Evolutionary conservation across 2,329 filamentous ascomycete genomes (phyloP).

Genomic region (Podosphaera aphanis): DNA sequence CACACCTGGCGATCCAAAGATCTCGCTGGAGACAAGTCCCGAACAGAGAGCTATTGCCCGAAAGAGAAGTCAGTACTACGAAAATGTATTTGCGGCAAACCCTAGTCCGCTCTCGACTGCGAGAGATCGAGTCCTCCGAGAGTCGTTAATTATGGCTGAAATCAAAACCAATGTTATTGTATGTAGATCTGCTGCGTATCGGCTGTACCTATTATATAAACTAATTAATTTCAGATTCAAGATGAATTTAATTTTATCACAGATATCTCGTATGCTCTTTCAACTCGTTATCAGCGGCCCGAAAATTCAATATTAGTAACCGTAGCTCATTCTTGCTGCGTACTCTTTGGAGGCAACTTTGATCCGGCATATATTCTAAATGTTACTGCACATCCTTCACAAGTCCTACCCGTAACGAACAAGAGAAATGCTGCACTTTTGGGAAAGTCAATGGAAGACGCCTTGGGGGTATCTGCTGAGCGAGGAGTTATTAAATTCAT

Average conservation of each 20-base stretch:
- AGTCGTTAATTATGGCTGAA: slow-evolving; percentile 33
- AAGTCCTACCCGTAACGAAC: slow-evolving; percentile 53
- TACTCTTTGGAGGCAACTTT: slow-evolving; percentile 52
- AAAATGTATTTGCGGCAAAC: slow-evolving; percentile 14
- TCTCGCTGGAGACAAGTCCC: slow-evolving; percentile 11
- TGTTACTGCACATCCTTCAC: slow-evolving; percentile 43
- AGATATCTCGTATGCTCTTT: slow-evolving; percentile 48
- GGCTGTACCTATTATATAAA: background rate
- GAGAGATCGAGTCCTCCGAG: slow-evolving; percentile 12
- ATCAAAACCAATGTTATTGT: slow-evolving; percentile 41
- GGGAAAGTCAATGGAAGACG: slow-evolving; percentile 49
- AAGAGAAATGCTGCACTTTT: slow-evolving; percentile 59
- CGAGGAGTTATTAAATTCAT: slow-evolving; percentile 55
- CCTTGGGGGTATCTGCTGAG: slow-evolving; percentile 38
- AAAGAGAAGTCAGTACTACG: slow-evolving; percentile 16
- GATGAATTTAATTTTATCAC: slow-evolving; percentile 56
- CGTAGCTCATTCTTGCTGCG: slow-evolving; percentile 50
- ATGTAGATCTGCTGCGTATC: slow-evolving; percentile 11
- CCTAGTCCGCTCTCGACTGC: slow-evolving; percentile 13
- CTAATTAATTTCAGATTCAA: slow-evolving; percentile 30
- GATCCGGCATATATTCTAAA: slow-evolving; percentile 61
- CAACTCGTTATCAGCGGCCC: slow-evolving; percentile 51
- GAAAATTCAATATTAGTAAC: slow-evolving; percentile 52
- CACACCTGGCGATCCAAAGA: slow-evolving; percentile 12
- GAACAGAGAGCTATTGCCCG: slow-evolving; percentile 12